phyloP scores from a whole-genome alignment of 768 basidiomycete species.

The Russula compacta region DNA sequence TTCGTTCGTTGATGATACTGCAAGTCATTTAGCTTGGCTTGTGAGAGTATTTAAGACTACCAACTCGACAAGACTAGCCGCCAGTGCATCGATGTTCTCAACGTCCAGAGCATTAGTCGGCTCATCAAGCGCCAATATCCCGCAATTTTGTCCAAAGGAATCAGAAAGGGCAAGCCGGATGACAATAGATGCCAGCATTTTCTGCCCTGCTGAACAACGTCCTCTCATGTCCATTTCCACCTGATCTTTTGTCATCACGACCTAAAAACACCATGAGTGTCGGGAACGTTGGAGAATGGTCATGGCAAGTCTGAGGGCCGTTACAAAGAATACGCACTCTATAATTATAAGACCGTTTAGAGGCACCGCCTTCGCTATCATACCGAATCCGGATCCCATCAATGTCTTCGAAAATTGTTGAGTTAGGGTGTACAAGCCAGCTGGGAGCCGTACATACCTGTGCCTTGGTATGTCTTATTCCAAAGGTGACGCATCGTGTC shows the following conservation, averaged over 20 bases:
- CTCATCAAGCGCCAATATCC: conserved; percentile 94
- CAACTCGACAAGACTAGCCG: conserved; percentile 85
- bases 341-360: conserved; percentile 94
- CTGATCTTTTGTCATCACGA: conserved; percentile 98
- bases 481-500: conserved; percentile 95
- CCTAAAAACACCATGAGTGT: conserved; percentile 37
- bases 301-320: background rate
- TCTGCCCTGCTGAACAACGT: conserved; percentile 95
- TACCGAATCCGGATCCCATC: conserved; percentile 94
- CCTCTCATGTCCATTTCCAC: conserved; percentile 99
- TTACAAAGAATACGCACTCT: conserved; percentile 44
- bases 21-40: conserved; percentile 5
- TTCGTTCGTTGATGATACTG: conserved; percentile 92
- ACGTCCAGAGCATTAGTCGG: conserved; percentile 95
- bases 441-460: conserved; percentile 44
- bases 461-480: conserved; percentile 99
- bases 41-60: conserved; percentile 25
- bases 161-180: conserved; percentile 96
- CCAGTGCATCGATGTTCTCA: conserved; percentile 93
- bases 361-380: conserved; percentile 83
- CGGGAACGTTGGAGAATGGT: conserved; percentile 4
- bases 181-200: conserved; percentile 97
- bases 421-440: background rate
- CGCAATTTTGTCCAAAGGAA: conserved; percentile 96
- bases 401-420: conserved; percentile 54